These are phyloP conservation scores for Ceratobasidium theobromae DNA, from an alignment of 1,284 basidiomycete species.

Conservation along the genomic window DNA sequence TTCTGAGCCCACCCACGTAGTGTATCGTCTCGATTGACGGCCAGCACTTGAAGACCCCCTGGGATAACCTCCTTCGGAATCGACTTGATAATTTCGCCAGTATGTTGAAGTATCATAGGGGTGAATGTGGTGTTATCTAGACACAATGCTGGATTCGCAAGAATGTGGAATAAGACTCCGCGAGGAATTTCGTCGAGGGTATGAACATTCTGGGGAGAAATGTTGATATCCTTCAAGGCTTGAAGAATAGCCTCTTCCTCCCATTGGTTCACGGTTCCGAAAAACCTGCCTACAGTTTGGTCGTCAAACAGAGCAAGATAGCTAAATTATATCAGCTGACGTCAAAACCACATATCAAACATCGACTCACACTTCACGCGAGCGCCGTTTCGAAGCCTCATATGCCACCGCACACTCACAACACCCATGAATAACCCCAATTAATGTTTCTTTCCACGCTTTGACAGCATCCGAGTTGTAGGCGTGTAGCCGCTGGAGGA, in stretches of 20 bases:
- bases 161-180: constrained; percentile 62
- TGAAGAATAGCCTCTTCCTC: constrained; percentile 56
- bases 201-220: constrained; percentile 38
- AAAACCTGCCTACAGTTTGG: constrained; percentile 57
- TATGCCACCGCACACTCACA: constrained; percentile 66
- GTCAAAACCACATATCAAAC: constrained; percentile 42
- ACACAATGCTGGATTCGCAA: constrained; percentile 61
- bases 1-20: constrained; percentile 62
- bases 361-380: constrained; percentile 68
- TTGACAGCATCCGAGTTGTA: constrained; percentile 61
- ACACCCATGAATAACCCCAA: constrained; percentile 60
- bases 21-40: constrained; percentile 52
- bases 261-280: constrained; percentile 65
- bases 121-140: constrained; percentile 56
- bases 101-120: constrained; percentile 48
- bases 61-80: constrained; percentile 62
- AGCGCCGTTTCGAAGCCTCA: constrained; percentile 60
- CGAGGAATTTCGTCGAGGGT: constrained; percentile 49
- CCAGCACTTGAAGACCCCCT: constrained; percentile 60
- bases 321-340: constrained; percentile 1
- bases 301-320: constrained; percentile 34
- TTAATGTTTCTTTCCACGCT: constrained; percentile 62
- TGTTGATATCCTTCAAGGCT: constrained; percentile 47
- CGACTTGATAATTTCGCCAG: constrained; percentile 45
- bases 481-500: constrained; percentile 77